Base-by-base conservation (phyloP, 768 basidiomycete species). In the Boletus barrowsii region DNA sequence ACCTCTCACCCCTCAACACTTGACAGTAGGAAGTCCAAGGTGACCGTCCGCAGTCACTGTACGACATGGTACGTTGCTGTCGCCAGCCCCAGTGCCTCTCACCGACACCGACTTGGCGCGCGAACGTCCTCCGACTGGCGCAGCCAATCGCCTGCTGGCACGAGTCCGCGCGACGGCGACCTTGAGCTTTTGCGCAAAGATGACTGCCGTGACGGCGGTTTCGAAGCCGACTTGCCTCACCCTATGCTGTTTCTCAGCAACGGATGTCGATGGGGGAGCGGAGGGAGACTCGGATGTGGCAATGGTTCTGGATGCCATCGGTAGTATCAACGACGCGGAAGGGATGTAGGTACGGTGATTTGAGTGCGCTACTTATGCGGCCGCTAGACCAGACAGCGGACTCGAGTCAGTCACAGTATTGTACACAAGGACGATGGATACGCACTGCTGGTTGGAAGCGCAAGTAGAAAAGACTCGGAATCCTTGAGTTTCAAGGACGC, bases 171-270 rank as follows among this genome's bases (percentile, higher is more conserved):
- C 57, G 20, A 47, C 61, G 20, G 61, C 55, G 22, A 48, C 42
- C 56, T 66, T 63, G 42, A 65, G 64, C 43, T 56, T 65, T 18
- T 60, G 58, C 5, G 61, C 48, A 50, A 65, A 66, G 50, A 65
- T 42, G 47, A 63, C 46, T 0, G 61, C 64, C 17, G 52, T 60
- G 36, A 65, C 64, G 7, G 55, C 64, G 15, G 61, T 65, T 54
- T 63, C 58, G 18, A 65, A 65, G 42, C 64, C 54, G 35, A 63
- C 61, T 35, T 51, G 53, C 13, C 61, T 59, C 40, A 9, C 49
- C 26, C 46, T 45, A 7, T 47, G 42, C 17, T 53, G 26, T 11
- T 35, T 35, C 33, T 6, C 37, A n/a, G 39, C 10, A n/a, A 40
- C 15, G 39, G 62, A 24, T n/a, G 46, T 26, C 10, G 18, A 33